Evolutionary conservation across 768 basidiomycete species (phyloP).

Genomic region (Boletus huronensis): DNA sequence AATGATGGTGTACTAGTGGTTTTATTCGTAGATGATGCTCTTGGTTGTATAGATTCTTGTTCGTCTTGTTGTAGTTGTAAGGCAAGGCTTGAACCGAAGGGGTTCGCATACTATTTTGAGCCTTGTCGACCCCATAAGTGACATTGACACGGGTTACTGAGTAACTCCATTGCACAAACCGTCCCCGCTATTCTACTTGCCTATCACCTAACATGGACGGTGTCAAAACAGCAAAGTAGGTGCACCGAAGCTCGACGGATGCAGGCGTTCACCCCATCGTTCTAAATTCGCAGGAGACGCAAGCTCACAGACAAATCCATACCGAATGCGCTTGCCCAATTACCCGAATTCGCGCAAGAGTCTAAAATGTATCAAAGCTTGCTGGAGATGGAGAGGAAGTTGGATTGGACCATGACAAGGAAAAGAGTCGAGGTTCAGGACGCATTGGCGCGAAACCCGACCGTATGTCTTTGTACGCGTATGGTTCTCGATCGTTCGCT

Average conservation of each 20-base stretch:
- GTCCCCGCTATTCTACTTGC: neutral
- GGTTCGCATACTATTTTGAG: slow-evolving; percentile 8
- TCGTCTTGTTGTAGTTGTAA: neutral
- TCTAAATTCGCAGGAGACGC: slow-evolving; percentile 49
- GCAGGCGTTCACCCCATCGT: neutral
- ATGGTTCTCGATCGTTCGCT: neutral
- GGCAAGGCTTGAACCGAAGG: neutral
- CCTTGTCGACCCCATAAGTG: neutral
- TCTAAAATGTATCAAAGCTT: slow-evolving; percentile 85
- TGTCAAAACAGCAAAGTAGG: slow-evolving; percentile 36
- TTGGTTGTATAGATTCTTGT: neutral
- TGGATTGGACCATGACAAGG: slow-evolving; percentile 94
- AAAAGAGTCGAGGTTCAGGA: slow-evolving; percentile 91
- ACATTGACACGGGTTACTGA: neutral
- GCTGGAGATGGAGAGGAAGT: slow-evolving; percentile 81
- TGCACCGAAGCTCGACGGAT: neutral
- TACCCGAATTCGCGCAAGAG: slow-evolving; percentile 74
- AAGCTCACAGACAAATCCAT: slow-evolving; percentile 79
- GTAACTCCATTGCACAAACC: neutral
- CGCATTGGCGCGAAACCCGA: slow-evolving; percentile 68
- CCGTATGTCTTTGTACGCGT: slow-evolving; percentile 33
- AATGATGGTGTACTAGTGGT: neutral
- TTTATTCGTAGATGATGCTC: neutral
- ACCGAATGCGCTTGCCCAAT: slow-evolving; percentile 71
- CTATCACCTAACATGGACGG: slow-evolving; percentile 22